Evolutionary conservation across 2,329 filamentous ascomycete species (phyloP), one percentile per base, ranked within the genome.

Genomic region (Pleoardoris graminearum): DNA sequence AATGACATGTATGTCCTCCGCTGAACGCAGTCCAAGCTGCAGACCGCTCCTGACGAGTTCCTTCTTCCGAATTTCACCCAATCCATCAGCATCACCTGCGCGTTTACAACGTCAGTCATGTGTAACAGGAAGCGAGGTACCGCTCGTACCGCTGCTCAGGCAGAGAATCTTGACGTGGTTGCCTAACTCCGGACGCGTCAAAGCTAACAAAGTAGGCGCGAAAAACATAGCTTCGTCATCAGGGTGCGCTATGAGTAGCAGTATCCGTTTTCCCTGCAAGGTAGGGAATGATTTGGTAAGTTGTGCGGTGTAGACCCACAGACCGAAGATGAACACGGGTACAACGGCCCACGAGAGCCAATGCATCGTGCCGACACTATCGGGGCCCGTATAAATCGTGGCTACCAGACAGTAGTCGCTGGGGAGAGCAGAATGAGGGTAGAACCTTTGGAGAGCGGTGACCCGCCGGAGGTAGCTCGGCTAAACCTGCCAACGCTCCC

Each of bases 181-280:
- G 3, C 90, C 89, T 17, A 88, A 80, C 53, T 86, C 84, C 3
- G 91, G 90, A 12, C 83, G 80, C 16, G 91, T 93, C 52, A 99
- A 82, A n/a, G 89, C 86, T 63, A 95, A 81, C 12, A 97, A 80
- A 0, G 91, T 89, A 0, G 94, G 94, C 58, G 91, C 86, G 76
- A 99, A 99, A 81, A 99, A 99, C 94, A 99, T 99, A 73, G 93
- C 94, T 79, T 99, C 94, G 68, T 99, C 94, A 75, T 99, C 94
- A 0, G 94, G 94, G 76, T 99, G 94, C 19, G 94, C 94, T 67
- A 99, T 97, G 50, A 99, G 80, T 48, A 99, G 83, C 71, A 90
- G 89, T 69, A 99, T 91, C 67, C 90, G 86, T 81, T 96, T 95
- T 77, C 90, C 88, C 63, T 80, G 80, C 58, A 97, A 78, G 38